Base-by-base conservation (phyloP, 1,284 basidiomycete species). In the Ganoderma meredithae region DNA sequence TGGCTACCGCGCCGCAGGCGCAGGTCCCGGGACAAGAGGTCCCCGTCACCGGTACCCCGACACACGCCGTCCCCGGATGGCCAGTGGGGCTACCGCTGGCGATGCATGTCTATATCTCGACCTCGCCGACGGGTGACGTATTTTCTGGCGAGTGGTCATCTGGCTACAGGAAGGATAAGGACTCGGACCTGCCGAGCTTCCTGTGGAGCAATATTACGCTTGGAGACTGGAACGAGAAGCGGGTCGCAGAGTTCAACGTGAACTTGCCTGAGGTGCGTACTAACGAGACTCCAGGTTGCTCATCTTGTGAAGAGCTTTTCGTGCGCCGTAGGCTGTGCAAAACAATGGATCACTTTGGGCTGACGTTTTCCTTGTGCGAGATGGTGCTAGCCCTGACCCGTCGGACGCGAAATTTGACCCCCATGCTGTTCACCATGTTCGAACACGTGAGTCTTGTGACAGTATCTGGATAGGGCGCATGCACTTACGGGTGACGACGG, bases 341-440 rank as follows among this genome's bases (percentile, higher is more conserved):
- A 84, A 86, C 68, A 98, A 98, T 77, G 92, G 90, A 15, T 90
- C 91, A 7, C 79, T 95, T 62, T 98, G 92, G 91, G 93, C 94
- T 10, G 95, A 98, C 74, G 84, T 98, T 12, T 92, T 95, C 75
- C 82, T 99, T 9, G 86, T 91, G 3, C 90, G 88, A 74, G 86
- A 91, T 66, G 87, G 86, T 1, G 84, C 86, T 44, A 89, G 82
- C 71, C 90, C 89, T 2, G 85, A 95, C 75, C 93, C 93, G 3
- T 78, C 82, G 13, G 83, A 85, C 65, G 71, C 82, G 8, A 78
- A 79, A 0, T 94, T 87, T 75, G 82, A 86, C 62, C 81, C 84
- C 1, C 79, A 81, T 9, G 84, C 89, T 41, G 85, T 96, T n/a
- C 90, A 92, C 66, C 88, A 94, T 74, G 82, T 91, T 69, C 85